Base-by-base conservation (phyloP, 352 stramenopile species). In the Detonula confervacea region DNA sequence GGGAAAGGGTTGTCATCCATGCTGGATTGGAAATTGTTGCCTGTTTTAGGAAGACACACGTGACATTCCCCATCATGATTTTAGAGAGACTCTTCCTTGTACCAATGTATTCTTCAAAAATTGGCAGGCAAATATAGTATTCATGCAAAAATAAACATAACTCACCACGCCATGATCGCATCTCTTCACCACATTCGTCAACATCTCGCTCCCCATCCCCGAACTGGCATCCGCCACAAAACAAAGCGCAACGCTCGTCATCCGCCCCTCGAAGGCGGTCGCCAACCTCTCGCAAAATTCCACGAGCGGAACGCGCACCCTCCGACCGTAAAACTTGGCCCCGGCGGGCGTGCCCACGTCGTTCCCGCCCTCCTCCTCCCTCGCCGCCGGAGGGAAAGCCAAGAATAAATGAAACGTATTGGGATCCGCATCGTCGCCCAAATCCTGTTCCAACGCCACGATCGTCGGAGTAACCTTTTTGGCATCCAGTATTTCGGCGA, bases 171-270 rank as follows among this genome's bases (percentile, higher is more conserved):
- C 59, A 63, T 66, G 51, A 24, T 83, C 73, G 37, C 73, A 80
- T 74, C 78, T 49, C 57, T 84, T 71, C 20, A 91, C 49, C 8
- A 91, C 20, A 55, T 67, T 70, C 42, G 77, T 60, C 14, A 93
- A 52, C 11, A 90, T 49, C 33, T 68, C 62, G 63, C 46, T 85
- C 5, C 73, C 86, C 46, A 86, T 37, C 49, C 80, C 80, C 27
- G 56, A 80, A 76, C 74, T 89, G 14, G 85, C 89, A 88, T 94
- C 89, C 11, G 84, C 84, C 11, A 92, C 70, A 71, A 94, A 92
- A 61, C 86, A 94, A 12, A 92, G 56, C 5, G 89, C 75, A 16
- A 76, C 88, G 24, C 73, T 86, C 1, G 83, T 89, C 33, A 90
- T 49, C 57, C 81, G 66, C 33, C 80, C 42, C 49, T 89, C 81